These are phyloP conservation scores for Trichoderma arundinaceum DNA, from an alignment of 2,329 filamentous ascomycete species.

Conservation along the genomic window DNA sequence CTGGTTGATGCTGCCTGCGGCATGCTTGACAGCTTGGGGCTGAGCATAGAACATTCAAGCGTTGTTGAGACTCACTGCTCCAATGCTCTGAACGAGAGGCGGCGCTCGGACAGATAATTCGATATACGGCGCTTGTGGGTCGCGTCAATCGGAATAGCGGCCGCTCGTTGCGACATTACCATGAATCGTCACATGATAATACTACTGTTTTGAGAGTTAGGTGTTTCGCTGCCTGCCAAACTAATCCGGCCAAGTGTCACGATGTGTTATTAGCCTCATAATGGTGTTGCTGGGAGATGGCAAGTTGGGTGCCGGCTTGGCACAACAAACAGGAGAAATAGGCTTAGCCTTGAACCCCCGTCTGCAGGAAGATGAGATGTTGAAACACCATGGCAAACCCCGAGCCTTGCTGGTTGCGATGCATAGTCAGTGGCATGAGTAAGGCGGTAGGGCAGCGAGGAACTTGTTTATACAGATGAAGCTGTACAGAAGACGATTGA, in stretches of 20 bases:
- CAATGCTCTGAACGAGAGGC: too few species aligned
- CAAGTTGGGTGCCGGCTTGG: constrained; percentile 13
- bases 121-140: neutral
- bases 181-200: too few species aligned
- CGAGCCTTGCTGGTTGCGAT: neutral
- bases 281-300: constrained; percentile 12
- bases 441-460: too few species aligned
- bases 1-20: too few species aligned
- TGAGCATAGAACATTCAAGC: neutral
- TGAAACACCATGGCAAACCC: neutral
- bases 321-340: neutral
- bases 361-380: neutral
- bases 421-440: neutral
- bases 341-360: neutral
- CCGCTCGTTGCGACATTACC: neutral
- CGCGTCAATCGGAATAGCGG: neutral
- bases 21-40: too few species aligned
- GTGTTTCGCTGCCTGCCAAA: neutral
- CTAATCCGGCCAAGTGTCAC: neutral
- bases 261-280: neutral
- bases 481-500: too few species aligned
- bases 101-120: too few species aligned
- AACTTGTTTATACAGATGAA: too few species aligned
- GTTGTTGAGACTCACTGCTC: neutral
- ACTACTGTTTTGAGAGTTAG: too few species aligned